Percentiles rank a stretch among this genome's conserved stretches.
These are phyloP conservation scores for Globisporangium viniferum DNA, from an alignment of 352 stramenopile genomes.

Conservation along the genomic window DNA sequence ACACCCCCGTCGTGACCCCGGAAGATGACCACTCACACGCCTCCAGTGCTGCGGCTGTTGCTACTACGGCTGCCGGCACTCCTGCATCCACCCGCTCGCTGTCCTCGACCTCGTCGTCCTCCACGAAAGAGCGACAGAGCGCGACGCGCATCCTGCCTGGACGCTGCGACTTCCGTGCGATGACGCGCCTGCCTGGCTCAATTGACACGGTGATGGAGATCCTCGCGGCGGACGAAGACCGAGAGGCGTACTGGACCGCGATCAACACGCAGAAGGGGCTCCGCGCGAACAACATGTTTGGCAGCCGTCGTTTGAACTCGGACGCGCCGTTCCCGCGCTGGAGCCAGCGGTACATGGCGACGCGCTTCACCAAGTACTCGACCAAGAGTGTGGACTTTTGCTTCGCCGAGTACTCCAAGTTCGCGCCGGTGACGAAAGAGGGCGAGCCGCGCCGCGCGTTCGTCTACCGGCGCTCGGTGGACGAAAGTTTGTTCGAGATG, in stretches of 20 bases:
- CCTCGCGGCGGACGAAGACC: constrained; percentile 49
- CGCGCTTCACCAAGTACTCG: constrained; percentile 58
- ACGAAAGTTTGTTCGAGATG: constrained; percentile 44
- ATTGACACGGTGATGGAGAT: constrained; percentile 57
- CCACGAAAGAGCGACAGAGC: constrained; percentile 15
- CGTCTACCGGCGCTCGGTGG: constrained; percentile 74
- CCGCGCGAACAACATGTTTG: constrained; percentile 46
- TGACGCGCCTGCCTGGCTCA: constrained; percentile 57
- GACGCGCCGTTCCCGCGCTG: constrained; percentile 51
- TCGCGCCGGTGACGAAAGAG: constrained; percentile 15
- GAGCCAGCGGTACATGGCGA: constrained; percentile 63
- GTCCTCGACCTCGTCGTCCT: constrained; percentile 20
- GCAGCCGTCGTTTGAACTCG: constrained; percentile 24
- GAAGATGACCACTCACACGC: constrained; percentile 14
- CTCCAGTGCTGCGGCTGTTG: neutral
- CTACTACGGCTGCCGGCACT: constrained; percentile 13
- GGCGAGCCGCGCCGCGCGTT: constrained; percentile 40
- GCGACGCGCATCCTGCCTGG: constrained; percentile 19
- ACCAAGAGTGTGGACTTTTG: constrained; percentile 52
- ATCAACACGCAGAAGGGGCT: constrained; percentile 66
- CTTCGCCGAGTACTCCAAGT: constrained; percentile 59
- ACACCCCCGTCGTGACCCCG: constrained; percentile 37
- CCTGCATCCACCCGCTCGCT: constrained; percentile 26
- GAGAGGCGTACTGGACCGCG: constrained; percentile 71
- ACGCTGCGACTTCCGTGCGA: constrained; percentile 61